These are phyloP conservation scores for Boletus tomentosulus DNA, from an alignment of 768 basidiomycete species.

Conservation along the genomic window DNA sequence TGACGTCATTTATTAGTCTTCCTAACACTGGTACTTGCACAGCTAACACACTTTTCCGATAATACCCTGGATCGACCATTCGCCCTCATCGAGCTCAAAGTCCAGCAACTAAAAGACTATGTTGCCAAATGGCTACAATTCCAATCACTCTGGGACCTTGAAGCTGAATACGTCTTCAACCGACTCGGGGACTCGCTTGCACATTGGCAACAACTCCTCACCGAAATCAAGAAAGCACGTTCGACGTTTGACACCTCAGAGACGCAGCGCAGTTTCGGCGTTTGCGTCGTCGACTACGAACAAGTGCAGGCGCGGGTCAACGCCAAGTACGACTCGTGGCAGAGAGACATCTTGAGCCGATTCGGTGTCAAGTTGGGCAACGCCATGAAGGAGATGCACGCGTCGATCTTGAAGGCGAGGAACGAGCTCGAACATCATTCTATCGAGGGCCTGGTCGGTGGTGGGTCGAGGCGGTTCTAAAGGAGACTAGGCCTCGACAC, in stretches of 20 bases:
- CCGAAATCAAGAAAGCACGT: constrained; percentile 94
- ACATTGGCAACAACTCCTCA: constrained; percentile 93
- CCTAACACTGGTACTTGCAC: constrained; percentile 7
- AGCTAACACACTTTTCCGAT: constrained; percentile 76
- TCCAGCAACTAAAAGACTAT: constrained; percentile 83
- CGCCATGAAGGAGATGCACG: constrained; percentile 98
- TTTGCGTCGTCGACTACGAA: constrained; percentile 95
- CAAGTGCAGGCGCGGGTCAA: constrained; percentile 97
- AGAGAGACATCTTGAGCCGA: constrained; percentile 86
- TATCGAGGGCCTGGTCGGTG: constrained; percentile 82
- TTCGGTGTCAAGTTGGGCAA: constrained; percentile 92
- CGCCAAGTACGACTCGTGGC: constrained; percentile 98
- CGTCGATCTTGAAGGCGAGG: constrained; percentile 85
- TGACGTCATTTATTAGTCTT: not conserved
- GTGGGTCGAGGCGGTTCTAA: constrained; percentile 49
- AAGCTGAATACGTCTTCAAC: constrained; percentile 94
- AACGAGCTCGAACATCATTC: constrained; percentile 96
- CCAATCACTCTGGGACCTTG: constrained; percentile 98
- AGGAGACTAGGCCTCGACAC: not conserved
- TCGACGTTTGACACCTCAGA: constrained; percentile 97
- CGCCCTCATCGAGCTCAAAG: constrained; percentile 79
- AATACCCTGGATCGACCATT: constrained; percentile 79
- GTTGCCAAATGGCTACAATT: constrained; percentile 98
- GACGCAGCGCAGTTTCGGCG: constrained; percentile 86
- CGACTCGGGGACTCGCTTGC: constrained; percentile 91